Conservation (phyloP, 129 eudicot genomes). For the Centaurea solstitialis region DNA sequence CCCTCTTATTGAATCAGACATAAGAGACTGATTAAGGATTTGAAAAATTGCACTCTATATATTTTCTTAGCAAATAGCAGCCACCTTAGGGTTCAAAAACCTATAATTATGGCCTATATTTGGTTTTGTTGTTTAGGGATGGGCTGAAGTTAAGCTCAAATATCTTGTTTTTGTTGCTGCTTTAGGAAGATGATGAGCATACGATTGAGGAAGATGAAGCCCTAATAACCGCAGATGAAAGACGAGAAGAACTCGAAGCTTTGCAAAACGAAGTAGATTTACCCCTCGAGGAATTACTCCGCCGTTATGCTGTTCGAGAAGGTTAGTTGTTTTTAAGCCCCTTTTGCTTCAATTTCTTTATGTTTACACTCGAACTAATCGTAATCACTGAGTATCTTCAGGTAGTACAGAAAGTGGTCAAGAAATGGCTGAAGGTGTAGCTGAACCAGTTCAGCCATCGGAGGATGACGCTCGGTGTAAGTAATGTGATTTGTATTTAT, state of each 20-base stretch:
- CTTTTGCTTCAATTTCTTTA: not conserved
- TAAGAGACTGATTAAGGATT: too few species aligned
- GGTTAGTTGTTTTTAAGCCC: conserved; percentile 39
- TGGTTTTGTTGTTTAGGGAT: too few species aligned
- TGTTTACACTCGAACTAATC: not conserved
- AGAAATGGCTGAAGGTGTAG: conserved; percentile 33
- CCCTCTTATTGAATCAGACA: too few species aligned
- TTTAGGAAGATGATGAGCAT: conserved; percentile 98
- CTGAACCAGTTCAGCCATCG: conserved; percentile 18
- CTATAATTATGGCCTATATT: too few species aligned
- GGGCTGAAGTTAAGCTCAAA: conserved; percentile 31
- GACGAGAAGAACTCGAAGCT: conserved; percentile 84
- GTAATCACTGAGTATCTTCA: conserved; percentile 17
- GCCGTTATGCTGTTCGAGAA: conserved; percentile 58
- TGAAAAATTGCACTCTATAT: too few species aligned
- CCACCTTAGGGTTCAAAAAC: too few species aligned
- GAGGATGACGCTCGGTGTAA: conserved; percentile 40
- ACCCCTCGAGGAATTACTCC: conserved; percentile 85
- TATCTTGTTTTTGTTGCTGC: conserved; percentile 31
- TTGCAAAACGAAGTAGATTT: conserved; percentile 84
- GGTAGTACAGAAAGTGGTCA: conserved; percentile 40
- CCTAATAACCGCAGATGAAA: conserved; percentile 77
- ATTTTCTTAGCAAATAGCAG: too few species aligned
- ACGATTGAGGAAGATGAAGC: conserved; percentile 98
- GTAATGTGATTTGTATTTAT: conserved; percentile 5